These are phyloP conservation scores for Hymenotorrendiella dingleyae DNA, from an alignment of 2,329 filamentous ascomycete species.

Conservation along the genomic window DNA sequence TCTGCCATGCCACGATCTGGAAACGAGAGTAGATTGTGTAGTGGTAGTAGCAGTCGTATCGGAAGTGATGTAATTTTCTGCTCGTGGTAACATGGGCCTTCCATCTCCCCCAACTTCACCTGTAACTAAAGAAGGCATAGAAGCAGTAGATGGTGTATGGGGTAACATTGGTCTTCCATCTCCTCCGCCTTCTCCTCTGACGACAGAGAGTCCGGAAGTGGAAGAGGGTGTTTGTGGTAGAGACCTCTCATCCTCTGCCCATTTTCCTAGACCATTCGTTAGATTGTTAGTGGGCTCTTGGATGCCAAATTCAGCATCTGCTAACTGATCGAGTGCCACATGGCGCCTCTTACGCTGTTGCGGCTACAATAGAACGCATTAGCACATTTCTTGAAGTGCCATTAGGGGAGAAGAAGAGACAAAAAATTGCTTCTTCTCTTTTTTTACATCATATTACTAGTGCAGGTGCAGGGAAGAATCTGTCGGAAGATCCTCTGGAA, in stretches of 20 bases:
- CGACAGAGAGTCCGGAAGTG: conserved; percentile 1
- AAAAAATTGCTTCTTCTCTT: too few species aligned
- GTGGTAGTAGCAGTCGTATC: conserved; percentile 10
- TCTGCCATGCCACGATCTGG: conserved; percentile 16
- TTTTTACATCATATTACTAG: too few species aligned
- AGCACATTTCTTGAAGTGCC: too few species aligned
- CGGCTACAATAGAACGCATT: too few species aligned
- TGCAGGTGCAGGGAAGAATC: too few species aligned
- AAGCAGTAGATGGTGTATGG: too few species aligned
- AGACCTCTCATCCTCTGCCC: conserved; percentile 21
- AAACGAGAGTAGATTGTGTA: conserved; percentile 13
- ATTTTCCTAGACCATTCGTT: conserved; percentile 17
- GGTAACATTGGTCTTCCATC: conserved; percentile 17
- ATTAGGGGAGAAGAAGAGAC: too few species aligned
- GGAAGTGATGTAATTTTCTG: conserved; percentile 12
- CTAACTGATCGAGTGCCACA: conserved; percentile 16
- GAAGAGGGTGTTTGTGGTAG: conserved; percentile 15
- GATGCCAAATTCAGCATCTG: conserved; percentile 27
- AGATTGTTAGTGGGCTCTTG: conserved; percentile 24
- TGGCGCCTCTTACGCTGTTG: conserved; percentile 12
- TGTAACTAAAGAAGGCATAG: too few species aligned
- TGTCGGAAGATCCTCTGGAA: too few species aligned
- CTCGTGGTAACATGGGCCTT: conserved; percentile 13
- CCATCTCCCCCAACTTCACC: conserved; percentile 12
- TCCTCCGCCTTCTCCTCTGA: conserved; percentile 6